Percentiles rank a stretch among this genome's conserved stretches.
phyloP scores from a whole-genome alignment of 2,329 filamentous ascomycete genomes.

The Apiospora arundinis region DNA sequence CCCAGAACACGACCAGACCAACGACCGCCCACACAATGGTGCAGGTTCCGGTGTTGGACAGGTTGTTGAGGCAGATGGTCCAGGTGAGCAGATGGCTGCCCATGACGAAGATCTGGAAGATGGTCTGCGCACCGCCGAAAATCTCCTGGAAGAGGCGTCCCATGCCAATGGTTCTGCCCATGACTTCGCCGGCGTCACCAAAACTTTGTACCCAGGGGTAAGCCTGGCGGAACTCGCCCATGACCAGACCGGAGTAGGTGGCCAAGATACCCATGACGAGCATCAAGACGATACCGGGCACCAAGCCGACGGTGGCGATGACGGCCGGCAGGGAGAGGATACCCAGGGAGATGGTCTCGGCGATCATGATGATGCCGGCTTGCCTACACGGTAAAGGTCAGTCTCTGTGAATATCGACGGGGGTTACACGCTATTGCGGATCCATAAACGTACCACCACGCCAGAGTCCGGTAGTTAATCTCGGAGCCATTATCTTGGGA shows the following conservation, averaged over 20 bases:
- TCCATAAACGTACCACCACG: slow-evolving; percentile 43
- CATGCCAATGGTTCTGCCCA: slow-evolving; percentile 51
- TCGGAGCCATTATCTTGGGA: slow-evolving; percentile 27
- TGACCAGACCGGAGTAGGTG: slow-evolving; percentile 61
- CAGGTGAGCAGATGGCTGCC: slow-evolving; percentile 73
- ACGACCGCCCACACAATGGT: slow-evolving; percentile 69
- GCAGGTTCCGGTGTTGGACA: slow-evolving; percentile 65
- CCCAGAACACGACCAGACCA: slow-evolving; percentile 63
- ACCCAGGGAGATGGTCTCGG: slow-evolving; percentile 53
- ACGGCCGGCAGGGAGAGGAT: slow-evolving; percentile 78
- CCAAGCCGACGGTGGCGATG: slow-evolving; percentile 73
- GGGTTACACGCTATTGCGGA: background rate
- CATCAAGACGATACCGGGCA: slow-evolving; percentile 76
- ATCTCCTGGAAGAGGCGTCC: slow-evolving; percentile 64
- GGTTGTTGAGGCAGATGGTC: slow-evolving; percentile 69
- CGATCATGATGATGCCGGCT: slow-evolving; percentile 51
- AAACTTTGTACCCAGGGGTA: slow-evolving; percentile 73
- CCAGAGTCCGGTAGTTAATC: slow-evolving; percentile 46
- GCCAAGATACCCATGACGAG: slow-evolving; percentile 71
- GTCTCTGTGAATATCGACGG: background rate
- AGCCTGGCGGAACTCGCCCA: slow-evolving; percentile 73
- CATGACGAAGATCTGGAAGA: slow-evolving; percentile 73
- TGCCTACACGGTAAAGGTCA: slow-evolving; percentile 41
- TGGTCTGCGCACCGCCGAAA: slow-evolving; percentile 62
- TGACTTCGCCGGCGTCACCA: slow-evolving; percentile 67